These are phyloP conservation scores for Zygnema circumcarinatum DNA, from an alignment of 139 green algal genomes.

Conservation along the genomic window DNA sequence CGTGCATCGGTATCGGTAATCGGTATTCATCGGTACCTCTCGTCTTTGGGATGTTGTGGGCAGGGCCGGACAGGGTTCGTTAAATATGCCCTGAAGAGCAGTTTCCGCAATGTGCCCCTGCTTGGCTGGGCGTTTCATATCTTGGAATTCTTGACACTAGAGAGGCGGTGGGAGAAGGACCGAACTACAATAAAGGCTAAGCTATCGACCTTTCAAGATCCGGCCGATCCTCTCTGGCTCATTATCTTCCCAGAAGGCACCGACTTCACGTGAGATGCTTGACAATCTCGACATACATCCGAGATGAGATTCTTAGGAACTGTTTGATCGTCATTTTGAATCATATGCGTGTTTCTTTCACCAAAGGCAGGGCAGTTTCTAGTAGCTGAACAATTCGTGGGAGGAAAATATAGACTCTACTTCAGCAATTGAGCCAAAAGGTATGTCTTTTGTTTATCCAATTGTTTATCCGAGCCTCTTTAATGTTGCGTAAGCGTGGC, in stretches of 20 bases:
- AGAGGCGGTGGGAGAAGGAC: conserved; percentile 51
- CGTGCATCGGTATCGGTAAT: too few species aligned
- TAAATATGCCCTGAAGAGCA: conserved; percentile 51
- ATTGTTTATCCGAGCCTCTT: too few species aligned
- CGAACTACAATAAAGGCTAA: conserved; percentile 25
- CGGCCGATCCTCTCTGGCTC: conserved; percentile 41
- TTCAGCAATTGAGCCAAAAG: background rate
- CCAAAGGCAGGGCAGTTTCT: background rate
- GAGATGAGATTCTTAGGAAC: background rate
- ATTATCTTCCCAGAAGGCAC: conserved; percentile 56
- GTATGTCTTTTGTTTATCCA: background rate
- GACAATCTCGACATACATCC: background rate
- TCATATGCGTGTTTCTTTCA: background rate
- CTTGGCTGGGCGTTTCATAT: conserved; percentile 57
- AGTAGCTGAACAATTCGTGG: background rate
- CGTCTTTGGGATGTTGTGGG: background rate
- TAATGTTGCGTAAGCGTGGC: too few species aligned
- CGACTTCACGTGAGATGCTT: conserved; percentile 56
- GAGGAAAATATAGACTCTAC: background rate
- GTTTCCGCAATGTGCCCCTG: conserved; percentile 39
- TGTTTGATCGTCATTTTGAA: background rate
- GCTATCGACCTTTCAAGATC: conserved; percentile 22
- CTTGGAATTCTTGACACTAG: conserved; percentile 48
- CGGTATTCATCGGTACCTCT: too few species aligned
- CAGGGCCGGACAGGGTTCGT: conserved; percentile 28